Percentiles rank a stretch among this genome's conserved stretches.
These are phyloP conservation scores for Raffaelea ambrosiae DNA, from an alignment of 2,329 filamentous ascomycete species.

Conservation along the genomic window DNA sequence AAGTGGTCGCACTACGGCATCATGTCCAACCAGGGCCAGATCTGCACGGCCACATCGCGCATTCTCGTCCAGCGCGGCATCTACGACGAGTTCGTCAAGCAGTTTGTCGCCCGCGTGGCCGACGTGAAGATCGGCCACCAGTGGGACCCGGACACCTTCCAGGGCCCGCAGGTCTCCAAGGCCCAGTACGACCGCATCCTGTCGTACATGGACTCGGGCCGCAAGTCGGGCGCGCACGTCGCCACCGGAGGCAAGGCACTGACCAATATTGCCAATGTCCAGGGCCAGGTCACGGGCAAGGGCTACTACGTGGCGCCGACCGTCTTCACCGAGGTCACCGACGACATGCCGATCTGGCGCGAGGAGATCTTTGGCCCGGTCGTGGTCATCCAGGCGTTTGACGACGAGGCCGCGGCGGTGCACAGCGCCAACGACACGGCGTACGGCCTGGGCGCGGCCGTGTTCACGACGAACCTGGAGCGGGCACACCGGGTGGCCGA, in stretches of 20 bases:
- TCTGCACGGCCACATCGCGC: slow-evolving; percentile 51
- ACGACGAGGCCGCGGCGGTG: slow-evolving; percentile 26
- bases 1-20: slow-evolving; percentile 37
- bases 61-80: slow-evolving; percentile 49
- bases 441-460: slow-evolving; percentile 47
- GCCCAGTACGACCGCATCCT: slow-evolving; percentile 60
- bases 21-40: slow-evolving; percentile 50
- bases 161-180: slow-evolving; percentile 61
- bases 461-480: slow-evolving; percentile 49
- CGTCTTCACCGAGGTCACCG: slow-evolving; percentile 25
- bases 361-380: slow-evolving; percentile 28
- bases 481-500: slow-evolving; percentile 34
- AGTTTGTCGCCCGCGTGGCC: slow-evolving; percentile 46
- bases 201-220: slow-evolving; percentile 57
- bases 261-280: slow-evolving; percentile 2
- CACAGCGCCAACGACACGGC: slow-evolving; percentile 33
- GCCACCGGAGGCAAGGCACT: slow-evolving; percentile 46
- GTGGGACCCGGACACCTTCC: slow-evolving; percentile 55
- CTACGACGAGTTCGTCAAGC: slow-evolving; percentile 51
- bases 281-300: slow-evolving; percentile 24
- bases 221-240: slow-evolving; percentile 55
- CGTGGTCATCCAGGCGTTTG: slow-evolving; percentile 23
- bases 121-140: slow-evolving; percentile 55
- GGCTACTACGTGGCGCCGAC: slow-evolving; percentile 25
- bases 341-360: slow-evolving; percentile 23